Conservation (phyloP, 192 early-diverging fungal species). For the Coemansia sp. region DNA sequence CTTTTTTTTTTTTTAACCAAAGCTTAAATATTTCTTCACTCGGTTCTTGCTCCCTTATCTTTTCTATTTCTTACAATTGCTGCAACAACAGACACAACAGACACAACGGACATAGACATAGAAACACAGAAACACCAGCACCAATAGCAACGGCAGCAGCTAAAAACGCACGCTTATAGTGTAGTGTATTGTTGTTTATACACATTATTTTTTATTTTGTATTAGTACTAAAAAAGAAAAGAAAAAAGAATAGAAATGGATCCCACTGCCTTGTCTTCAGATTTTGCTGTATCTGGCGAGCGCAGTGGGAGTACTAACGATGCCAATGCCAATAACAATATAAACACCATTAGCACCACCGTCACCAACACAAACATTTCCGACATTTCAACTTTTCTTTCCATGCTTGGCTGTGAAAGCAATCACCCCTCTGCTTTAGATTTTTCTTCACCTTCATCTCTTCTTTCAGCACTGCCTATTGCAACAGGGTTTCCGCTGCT, state of each 20-base stretch:
- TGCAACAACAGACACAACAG: too few relatives aligned
- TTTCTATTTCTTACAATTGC: neutral
- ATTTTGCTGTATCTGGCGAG: neutral
- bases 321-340: neutral
- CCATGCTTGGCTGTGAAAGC: slow-evolving; percentile 1
- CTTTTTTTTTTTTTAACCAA: slow-evolving; percentile 5
- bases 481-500: neutral
- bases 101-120: too few relatives aligned
- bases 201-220: neutral
- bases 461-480: slow-evolving; percentile 1
- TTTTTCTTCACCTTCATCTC: neutral
- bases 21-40: slow-evolving; percentile 4
- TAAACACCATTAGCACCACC: neutral
- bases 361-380: neutral
- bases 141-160: too few relatives aligned
- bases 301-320: neutral
- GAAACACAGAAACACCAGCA: too few relatives aligned
- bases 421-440: neutral
- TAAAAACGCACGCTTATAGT: too few relatives aligned
- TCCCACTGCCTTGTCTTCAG: neutral
- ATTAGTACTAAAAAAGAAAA: neutral
- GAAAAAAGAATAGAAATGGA: slow-evolving; percentile 8
- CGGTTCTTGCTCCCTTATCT: neutral
- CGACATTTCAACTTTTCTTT: slow-evolving; percentile 11
- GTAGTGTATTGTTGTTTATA: too few relatives aligned